phyloP scores from a whole-genome alignment of 371 early-diverging fungal genomes.

The Circinella minor region DNA sequence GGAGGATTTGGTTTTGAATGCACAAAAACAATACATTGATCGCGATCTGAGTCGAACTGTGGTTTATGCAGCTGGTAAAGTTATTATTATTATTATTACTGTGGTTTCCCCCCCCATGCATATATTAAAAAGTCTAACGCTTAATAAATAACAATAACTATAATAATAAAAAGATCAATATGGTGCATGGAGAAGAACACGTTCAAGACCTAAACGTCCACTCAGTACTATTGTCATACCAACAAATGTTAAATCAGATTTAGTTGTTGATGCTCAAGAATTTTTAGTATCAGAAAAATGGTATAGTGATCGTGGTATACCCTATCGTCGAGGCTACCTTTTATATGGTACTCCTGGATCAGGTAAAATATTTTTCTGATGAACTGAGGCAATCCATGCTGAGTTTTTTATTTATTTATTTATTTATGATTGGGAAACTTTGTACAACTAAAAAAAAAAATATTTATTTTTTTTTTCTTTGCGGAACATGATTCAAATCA shows the following conservation, averaged over 20 bases:
- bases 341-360: constrained; percentile 76
- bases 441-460: constrained; percentile 15
- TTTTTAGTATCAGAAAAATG: constrained; percentile 82
- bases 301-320: constrained; percentile 91
- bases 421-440: too few relatives aligned
- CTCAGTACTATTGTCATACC: constrained; percentile 71
- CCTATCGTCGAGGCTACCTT: constrained; percentile 87
- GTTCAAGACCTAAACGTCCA: constrained; percentile 60
- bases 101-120: not conserved
- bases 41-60: constrained; percentile 66
- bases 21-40: constrained; percentile 58
- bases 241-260: constrained; percentile 54
- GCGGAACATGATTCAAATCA: constrained; percentile 64
- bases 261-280: constrained; percentile 79
- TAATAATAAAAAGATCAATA: constrained; percentile 52
- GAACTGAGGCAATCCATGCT: too few relatives aligned
- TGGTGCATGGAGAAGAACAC: constrained; percentile 65
- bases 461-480: constrained; percentile 22
- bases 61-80: constrained; percentile 64
- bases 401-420: too few relatives aligned
- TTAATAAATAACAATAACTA: not conserved
- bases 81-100: not conserved
- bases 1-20: constrained; percentile 59
- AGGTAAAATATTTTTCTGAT: constrained; percentile 41
- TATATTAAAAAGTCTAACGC: not conserved